These are phyloP conservation scores for Alternaria metachromatica DNA, from an alignment of 2,329 filamentous ascomycete species.

Conservation along the genomic window DNA sequence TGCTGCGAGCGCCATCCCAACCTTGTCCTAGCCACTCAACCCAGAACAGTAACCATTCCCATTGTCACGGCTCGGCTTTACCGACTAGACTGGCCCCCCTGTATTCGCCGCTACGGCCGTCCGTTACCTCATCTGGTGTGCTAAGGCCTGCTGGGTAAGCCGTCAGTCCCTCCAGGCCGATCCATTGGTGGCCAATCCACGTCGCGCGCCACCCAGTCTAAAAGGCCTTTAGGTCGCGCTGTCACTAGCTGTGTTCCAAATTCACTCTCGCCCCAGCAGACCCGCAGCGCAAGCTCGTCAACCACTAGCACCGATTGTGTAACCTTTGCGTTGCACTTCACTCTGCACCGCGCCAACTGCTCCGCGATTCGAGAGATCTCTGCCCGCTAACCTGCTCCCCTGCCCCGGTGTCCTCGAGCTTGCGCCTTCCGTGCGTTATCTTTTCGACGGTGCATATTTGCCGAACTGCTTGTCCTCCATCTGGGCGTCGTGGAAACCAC, in stretches of 20 bases:
- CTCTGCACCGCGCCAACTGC: conserved; percentile 40
- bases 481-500: conserved; percentile 45
- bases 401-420: conserved; percentile 40
- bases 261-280: conserved; percentile 32
- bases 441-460: conserved; percentile 48
- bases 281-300: conserved; percentile 37
- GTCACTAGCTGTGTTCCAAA: conserved; percentile 44
- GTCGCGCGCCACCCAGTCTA: conserved; percentile 45
- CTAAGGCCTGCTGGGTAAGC: conserved; percentile 42
- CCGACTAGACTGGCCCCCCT: conserved; percentile 29
- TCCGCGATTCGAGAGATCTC: conserved; percentile 46
- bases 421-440: conserved; percentile 50
- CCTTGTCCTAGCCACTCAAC: conserved; percentile 29
- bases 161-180: conserved; percentile 32
- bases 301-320: conserved; percentile 46
- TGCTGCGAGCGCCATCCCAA: conserved; percentile 33
- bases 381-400: conserved; percentile 31
- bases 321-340: conserved; percentile 45
- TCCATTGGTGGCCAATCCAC: conserved; percentile 46
- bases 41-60: conserved; percentile 40
- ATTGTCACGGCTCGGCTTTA: conserved; percentile 47
- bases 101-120: conserved; percentile 30
- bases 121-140: conserved; percentile 49
- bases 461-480: conserved; percentile 49
- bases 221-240: conserved; percentile 35